These are phyloP conservation scores for Picochlorum sp. DNA, from an alignment of 139 green algal genomes.

Conservation along the genomic window DNA sequence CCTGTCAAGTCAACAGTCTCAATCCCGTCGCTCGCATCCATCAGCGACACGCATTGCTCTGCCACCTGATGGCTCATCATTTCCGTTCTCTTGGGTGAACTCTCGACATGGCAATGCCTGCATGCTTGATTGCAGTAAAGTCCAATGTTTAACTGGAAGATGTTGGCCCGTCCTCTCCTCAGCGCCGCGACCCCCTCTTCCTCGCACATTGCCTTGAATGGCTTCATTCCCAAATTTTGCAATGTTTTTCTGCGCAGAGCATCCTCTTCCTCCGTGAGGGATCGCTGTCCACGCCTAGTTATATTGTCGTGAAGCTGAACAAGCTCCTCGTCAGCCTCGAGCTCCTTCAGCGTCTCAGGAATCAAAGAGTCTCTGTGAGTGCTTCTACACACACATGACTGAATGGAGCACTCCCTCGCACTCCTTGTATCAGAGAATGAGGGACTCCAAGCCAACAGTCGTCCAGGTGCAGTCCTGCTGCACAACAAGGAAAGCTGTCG, in stretches of 20 bases:
- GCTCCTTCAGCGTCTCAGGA: conserved; percentile 61
- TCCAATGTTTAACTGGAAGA: conserved; percentile 94
- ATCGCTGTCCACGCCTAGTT: conserved; percentile 41
- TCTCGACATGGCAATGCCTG: conserved; percentile 95
- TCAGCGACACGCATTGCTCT: conserved; percentile 61
- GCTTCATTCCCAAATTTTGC: conserved; percentile 40
- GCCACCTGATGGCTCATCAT: conserved; percentile 62
- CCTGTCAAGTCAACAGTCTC: conserved; percentile 87
- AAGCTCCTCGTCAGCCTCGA: conserved; percentile 58
- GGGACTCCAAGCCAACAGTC: not conserved
- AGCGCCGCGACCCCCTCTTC: conserved; percentile 36
- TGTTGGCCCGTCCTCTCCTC: conserved; percentile 38
- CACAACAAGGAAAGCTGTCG: too few species aligned
- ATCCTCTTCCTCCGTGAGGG: conserved; percentile 63
- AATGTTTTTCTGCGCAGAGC: conserved; percentile 55
- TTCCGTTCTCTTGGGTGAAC: conserved; percentile 66
- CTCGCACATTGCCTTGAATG: conserved; percentile 33
- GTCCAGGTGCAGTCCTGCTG: not conserved
- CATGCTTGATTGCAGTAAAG: conserved; percentile 99
- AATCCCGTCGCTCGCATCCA: conserved; percentile 37
- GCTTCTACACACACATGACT: too few species aligned
- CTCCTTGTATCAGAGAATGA: too few species aligned
- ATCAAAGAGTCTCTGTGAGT: conserved; percentile 35
- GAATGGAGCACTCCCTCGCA: too few species aligned
- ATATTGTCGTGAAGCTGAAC: conserved; percentile 34